Percentiles rank a stretch among this genome's conserved stretches.
Evolutionary conservation across 108 stramenopile species (phyloP).

Genomic region (Nitzschia inconspicua): DNA sequence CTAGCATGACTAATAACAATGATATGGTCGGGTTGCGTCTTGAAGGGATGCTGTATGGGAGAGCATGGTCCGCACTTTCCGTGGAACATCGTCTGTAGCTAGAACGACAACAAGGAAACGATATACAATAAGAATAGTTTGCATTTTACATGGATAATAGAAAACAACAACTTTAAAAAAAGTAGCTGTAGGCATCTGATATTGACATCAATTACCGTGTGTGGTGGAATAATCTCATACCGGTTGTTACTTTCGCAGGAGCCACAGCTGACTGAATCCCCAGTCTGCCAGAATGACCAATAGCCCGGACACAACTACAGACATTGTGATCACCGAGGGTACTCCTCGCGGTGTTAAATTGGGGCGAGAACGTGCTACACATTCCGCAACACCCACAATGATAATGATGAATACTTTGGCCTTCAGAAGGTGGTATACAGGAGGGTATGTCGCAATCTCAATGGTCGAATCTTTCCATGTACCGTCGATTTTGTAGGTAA

Average conservation of each 20-base stretch:
- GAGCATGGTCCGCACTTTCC: too few species aligned
- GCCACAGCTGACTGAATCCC: slow-evolving; percentile 70
- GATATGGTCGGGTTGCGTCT: too few species aligned
- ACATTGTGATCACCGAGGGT: slow-evolving; percentile 67
- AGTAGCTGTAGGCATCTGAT: too few species aligned
- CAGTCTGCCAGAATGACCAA: slow-evolving; percentile 81
- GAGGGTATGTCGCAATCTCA: slow-evolving; percentile 73
- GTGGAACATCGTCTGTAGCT: too few species aligned
- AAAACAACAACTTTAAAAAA: too few species aligned
- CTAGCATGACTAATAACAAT: too few species aligned
- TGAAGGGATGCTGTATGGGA: too few species aligned
- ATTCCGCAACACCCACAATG: slow-evolving; percentile 65
- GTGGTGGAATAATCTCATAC: too few species aligned
- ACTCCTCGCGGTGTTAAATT: slow-evolving; percentile 73
- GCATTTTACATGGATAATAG: too few species aligned
- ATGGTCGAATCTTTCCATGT: slow-evolving; percentile 44
- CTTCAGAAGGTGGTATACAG: slow-evolving; percentile 58
- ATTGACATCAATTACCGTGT: too few species aligned
- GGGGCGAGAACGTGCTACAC: slow-evolving; percentile 40
- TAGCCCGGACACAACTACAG: slow-evolving; percentile 64
- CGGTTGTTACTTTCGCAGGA: slow-evolving; percentile 41
- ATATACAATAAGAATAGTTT: too few species aligned
- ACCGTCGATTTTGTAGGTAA: slow-evolving; percentile 29
- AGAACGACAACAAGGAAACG: too few species aligned
- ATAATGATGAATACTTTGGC: slow-evolving; percentile 60